A percentile compares a stretch with the other conserved stretches of the same genome.
Conservation (phyloP, 169 alveolate species). For the Perkinsus marinus region DNA sequence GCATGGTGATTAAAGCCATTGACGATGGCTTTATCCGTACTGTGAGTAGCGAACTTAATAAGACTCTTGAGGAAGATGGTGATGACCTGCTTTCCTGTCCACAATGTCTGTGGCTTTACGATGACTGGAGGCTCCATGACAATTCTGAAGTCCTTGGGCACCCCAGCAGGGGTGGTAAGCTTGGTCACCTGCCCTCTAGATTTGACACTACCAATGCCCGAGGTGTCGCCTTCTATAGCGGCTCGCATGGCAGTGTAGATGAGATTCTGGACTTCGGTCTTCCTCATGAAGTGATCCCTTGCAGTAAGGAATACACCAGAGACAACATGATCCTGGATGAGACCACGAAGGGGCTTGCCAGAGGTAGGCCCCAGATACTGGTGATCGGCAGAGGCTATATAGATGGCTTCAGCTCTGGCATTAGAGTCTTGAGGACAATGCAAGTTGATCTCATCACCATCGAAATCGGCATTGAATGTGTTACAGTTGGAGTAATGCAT, state of each 20-base stretch:
- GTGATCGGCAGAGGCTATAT: constrained; percentile 81
- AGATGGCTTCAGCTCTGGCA: constrained; percentile 90
- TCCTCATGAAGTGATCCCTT: constrained; percentile 76
- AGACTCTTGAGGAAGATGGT: constrained; percentile 21
- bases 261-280: constrained; percentile 68
- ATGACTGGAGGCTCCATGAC: constrained; percentile 78
- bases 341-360: constrained; percentile 94
- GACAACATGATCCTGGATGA: constrained; percentile 87
- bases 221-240: not conserved
- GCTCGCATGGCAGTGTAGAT: constrained; percentile 29
- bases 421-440: constrained; percentile 85
- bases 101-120: constrained; percentile 72
- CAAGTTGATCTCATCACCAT: constrained; percentile 98
- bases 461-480: constrained; percentile 98
- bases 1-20: constrained; percentile 10
- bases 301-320: constrained; percentile 85
- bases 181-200: not conserved
- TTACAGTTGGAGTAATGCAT: constrained; percentile 95
- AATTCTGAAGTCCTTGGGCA: not conserved
- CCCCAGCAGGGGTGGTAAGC: not conserved
- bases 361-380: constrained; percentile 89
- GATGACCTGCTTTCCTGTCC: constrained; percentile 91
- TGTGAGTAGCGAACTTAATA: not conserved
- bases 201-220: not conserved
- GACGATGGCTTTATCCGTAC: not conserved